Evolutionary conservation across 2,329 filamentous ascomycete genomes (phyloP), one percentile per base, ranked within the genome.

Genomic region (Nigrospora sphaerica): DNA sequence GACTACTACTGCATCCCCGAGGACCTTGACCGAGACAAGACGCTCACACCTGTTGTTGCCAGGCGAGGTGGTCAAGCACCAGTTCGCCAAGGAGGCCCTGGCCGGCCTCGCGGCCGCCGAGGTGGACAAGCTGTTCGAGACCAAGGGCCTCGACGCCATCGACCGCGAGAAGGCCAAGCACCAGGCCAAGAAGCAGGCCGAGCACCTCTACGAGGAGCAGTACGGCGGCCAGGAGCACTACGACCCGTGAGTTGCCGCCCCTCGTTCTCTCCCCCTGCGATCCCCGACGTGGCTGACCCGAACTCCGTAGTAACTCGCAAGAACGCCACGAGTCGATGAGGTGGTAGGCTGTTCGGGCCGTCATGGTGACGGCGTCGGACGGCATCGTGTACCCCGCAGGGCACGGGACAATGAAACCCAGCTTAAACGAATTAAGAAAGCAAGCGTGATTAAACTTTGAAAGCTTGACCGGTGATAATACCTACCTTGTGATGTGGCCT

Each of bases 51-150:
- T 16, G 9, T 2, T 13, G 17, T 13, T 6, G 6, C 4, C 45
- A 85, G 82, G 84, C 69, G 82, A 89, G 72, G 63, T 76, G 7
- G 82, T 91, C 57, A 77, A 74, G 53, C 87, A 92, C 70, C 70
- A 69, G 37, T 85, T 88, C 59, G 88, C 88, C 62, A 92, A 92
- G 73, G 87, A 91, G 70, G 63, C 86, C 39, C 67, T 92, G 32
- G 85, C 78, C 14, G 86, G 82, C 49, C 72, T 91, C 46, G 86
- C 83, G 28, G 86, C 80, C 41, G 85, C 78, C 51, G 85, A 90
- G 68, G 77, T 88, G 59, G 86, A 92, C 72, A 85, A 83, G 68
- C 75, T 91, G 32, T 75, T 78, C 57, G 87, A 86, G 73, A 82
- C 78, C 56, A 84, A 83, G 73, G 81, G 81, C n/a, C 64, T 81